A percentile compares a stretch with the other conserved stretches of the same genome.
Evolutionary conservation across 345 rosid species (phyloP).

Genomic region (Lagerstroemia speciosa): DNA sequence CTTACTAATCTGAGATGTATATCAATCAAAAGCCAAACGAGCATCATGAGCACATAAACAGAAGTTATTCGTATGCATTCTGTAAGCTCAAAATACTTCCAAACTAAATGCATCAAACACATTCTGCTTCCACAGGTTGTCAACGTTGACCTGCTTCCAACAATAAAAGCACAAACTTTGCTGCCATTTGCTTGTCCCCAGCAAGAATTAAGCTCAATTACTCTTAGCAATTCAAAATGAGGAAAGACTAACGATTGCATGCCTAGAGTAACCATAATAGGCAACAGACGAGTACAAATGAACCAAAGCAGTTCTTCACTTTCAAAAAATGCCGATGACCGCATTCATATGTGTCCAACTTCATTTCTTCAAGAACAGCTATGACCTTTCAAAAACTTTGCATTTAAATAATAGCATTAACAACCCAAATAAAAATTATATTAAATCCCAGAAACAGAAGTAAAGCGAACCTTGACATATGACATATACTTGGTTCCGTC

Average conservation of each 20-base stretch:
- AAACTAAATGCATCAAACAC: neutral
- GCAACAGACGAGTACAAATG: neutral
- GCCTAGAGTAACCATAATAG: neutral
- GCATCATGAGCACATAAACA: neutral
- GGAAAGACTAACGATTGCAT: neutral
- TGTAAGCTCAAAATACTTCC: neutral
- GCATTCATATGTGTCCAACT: neutral
- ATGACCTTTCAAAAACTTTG: neutral
- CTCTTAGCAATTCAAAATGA: neutral
- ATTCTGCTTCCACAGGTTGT: neutral
- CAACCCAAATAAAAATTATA: neutral
- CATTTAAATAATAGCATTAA: neutral
- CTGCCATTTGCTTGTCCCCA: neutral
- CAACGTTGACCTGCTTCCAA: neutral
- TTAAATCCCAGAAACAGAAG: slow-evolving; percentile 10
- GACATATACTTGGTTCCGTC: slow-evolving; percentile 94
- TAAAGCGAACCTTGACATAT: slow-evolving; percentile 62
- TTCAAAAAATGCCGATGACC: neutral
- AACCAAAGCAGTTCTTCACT: neutral
- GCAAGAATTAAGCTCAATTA: neutral
- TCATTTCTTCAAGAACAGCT: neutral
- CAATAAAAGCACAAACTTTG: neutral
- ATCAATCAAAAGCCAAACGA: slow-evolving; percentile 2
- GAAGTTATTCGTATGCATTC: neutral
- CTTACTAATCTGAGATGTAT: slow-evolving; percentile 76